Evolutionary conservation across 108 stramenopile genomes (phyloP), one percentile per base, ranked within the genome.

Genomic region (Pseudonitzschia delicatissima): DNA sequence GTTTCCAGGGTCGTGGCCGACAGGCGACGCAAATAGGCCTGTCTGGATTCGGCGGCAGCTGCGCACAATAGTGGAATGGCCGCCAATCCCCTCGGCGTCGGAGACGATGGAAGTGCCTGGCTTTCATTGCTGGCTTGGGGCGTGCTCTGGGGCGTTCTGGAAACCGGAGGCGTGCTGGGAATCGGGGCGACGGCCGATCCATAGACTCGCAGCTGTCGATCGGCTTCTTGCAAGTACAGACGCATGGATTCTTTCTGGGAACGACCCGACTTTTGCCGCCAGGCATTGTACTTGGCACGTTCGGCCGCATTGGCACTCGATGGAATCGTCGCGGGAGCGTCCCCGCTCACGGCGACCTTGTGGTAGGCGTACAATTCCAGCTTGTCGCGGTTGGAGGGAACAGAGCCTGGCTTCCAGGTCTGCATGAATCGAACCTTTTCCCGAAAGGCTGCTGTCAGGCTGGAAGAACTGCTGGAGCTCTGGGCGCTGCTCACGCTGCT

Each of bases 361-460:
- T 94, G 93, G 40, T 91, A 82, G n/a, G 93, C 93, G 67, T 91
- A 94, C 1, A 94, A 76, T 73, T 94, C 93, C 65, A 94, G 72
- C 21, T 85, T 79, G 68, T 94, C 88, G 21, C 89, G 83, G 64
- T 94, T 94, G 65, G 89, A 93, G 32, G 92, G 92, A 26, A 74
- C 65, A 67, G 74, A 84, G 32, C 66, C 75, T 9, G 93, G 93
- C 33, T 83, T 85, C 93, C 93, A 94, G 31, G 85, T 66, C 65
- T 88, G 87, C 93, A 94, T 94, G 31, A 67, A 75, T 35, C 57
- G 69, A 1, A 76, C 77, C 62, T 93, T 93, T 23, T 73, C 69
- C 25, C 87, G 87, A 76, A 93, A 93, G 25, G 73, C 64, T 9
- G 66, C 28, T 1, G 60, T 53, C 9, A 74, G 27, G 45, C 64